These are phyloP conservation scores for Penicillium goetzii DNA, from an alignment of 495 filamentous ascomycete genomes.

Conservation along the genomic window DNA sequence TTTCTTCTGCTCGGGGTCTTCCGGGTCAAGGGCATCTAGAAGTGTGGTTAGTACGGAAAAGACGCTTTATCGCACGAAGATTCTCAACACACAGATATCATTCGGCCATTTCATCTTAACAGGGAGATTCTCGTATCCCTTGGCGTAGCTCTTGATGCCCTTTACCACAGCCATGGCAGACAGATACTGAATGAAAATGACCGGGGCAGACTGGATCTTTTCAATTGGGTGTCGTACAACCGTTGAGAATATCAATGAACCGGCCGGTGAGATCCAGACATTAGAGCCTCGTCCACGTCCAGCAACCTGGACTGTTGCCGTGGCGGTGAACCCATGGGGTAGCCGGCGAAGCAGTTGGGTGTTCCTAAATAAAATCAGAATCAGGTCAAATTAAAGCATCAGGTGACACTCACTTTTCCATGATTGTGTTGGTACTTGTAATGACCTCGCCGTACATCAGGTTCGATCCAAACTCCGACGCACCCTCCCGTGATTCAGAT, in stretches of 20 bases:
- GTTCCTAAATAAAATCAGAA: slow-evolving; percentile 60
- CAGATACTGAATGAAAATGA: slow-evolving; percentile 94
- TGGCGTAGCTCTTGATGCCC: slow-evolving; percentile 79
- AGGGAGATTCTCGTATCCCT: slow-evolving; percentile 71
- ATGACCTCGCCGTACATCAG: slow-evolving; percentile 90
- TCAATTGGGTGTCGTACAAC: slow-evolving; percentile 79
- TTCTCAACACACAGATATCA: slow-evolving; percentile 67
- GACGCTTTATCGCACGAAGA: not conserved
- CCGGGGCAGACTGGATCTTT: slow-evolving; percentile 71
- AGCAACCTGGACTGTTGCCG: slow-evolving; percentile 88
- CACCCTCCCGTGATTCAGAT: slow-evolving; percentile 53
- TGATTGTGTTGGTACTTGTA: slow-evolving; percentile 91
- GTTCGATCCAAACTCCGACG: slow-evolving; percentile 71
- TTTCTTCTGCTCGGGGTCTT: slow-evolving; percentile 56
- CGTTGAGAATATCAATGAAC: slow-evolving; percentile 83
- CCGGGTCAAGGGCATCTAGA: slow-evolving; percentile 74
- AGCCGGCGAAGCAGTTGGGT: slow-evolving; percentile 72
- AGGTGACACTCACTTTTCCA: slow-evolving; percentile 71
- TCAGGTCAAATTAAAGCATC: no score
- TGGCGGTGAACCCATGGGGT: slow-evolving; percentile 82
- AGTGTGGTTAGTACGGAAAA: not conserved
- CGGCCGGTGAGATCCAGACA: slow-evolving; percentile 92
- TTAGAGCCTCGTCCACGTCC: slow-evolving; percentile 92
- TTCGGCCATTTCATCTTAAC: slow-evolving; percentile 98
- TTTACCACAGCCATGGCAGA: slow-evolving; percentile 87